Conservation (phyloP, 2,329 filamentous ascomycete species). For the Fusarium illudens region DNA sequence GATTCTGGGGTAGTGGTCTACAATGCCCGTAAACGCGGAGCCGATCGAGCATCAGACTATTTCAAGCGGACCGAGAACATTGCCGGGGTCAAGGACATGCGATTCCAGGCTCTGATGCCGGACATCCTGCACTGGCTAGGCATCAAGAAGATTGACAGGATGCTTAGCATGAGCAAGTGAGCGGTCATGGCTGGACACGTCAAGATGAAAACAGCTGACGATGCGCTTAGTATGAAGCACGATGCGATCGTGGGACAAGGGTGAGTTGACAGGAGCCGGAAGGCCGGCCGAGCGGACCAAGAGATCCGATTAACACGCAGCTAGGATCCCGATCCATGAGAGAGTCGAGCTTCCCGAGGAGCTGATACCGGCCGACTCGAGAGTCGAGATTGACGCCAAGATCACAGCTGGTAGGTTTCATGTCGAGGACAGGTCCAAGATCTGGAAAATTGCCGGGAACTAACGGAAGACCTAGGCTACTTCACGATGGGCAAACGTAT, state of each 20-base stretch:
- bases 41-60: conserved; percentile 87
- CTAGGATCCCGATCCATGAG: conserved; percentile 83
- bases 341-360: conserved; percentile 91
- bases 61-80: conserved; percentile 99
- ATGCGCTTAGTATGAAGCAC: conserved; percentile 78
- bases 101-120: conserved; percentile 98
- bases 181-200: conserved; percentile 45
- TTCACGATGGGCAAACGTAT: conserved; percentile 91
- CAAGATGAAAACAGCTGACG: conserved; percentile 38
- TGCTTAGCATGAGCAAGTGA: conserved; percentile 98
- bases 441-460: conserved; percentile 17
- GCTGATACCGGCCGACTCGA: conserved; percentile 91
- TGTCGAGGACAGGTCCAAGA: conserved; percentile 1
- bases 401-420: conserved; percentile 82
- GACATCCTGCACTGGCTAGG: conserved; percentile 98
- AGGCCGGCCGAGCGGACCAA: background rate
- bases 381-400: conserved; percentile 99
- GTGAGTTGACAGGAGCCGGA: conserved; percentile 51
- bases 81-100: conserved; percentile 95
- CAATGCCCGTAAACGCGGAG: conserved; percentile 82
- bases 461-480: conserved; percentile 59
- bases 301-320: conserved; percentile 21
- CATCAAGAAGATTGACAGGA: conserved; percentile 97
- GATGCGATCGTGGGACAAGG: conserved; percentile 87
- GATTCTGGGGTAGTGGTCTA: conserved; percentile 62